These are phyloP conservation scores for Physaria fendleri DNA, from an alignment of 345 rosid species.

Conservation along the genomic window DNA sequence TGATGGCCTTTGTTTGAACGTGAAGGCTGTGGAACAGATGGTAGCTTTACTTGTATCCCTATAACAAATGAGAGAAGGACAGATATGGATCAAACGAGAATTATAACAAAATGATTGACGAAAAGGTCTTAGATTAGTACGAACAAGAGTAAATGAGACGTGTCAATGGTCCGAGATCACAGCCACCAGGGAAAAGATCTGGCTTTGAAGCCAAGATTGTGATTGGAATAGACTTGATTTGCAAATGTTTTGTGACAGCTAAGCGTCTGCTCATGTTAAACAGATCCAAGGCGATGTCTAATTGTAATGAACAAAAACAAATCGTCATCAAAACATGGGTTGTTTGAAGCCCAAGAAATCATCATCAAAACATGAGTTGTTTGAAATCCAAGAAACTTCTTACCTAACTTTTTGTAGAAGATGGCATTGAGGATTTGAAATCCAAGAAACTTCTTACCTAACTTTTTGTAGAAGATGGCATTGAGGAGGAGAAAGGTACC, in stretches of 20 bases:
- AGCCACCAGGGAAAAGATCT: slow-evolving; percentile 28
- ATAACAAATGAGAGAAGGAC: background rate
- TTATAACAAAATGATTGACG: background rate
- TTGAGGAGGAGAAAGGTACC: slow-evolving; percentile 20
- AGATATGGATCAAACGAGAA: too few species aligned
- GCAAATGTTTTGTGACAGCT: slow-evolving; percentile 30
- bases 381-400: too few species aligned
- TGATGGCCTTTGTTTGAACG: slow-evolving; percentile 7
- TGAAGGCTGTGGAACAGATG: slow-evolving; percentile 24
- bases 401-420: too few species aligned
- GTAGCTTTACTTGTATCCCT: slow-evolving; percentile 27
- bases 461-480: slow-evolving; percentile 27
- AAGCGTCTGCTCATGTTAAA: slow-evolving; percentile 22
- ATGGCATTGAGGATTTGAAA: too few species aligned
- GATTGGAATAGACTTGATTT: slow-evolving; percentile 28
- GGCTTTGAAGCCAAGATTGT: slow-evolving; percentile 33
- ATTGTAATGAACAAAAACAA: background rate
- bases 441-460: slow-evolving; percentile 20
- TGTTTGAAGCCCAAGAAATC: too few species aligned
- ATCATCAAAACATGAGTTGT: too few species aligned
- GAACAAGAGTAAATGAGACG: slow-evolving; percentile 28
- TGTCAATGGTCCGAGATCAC: slow-evolving; percentile 18
- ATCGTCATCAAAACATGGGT: background rate
- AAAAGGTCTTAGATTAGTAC: slow-evolving; percentile 4
- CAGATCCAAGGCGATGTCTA: slow-evolving; percentile 30